A percentile compares a stretch with the other conserved stretches of the same genome.
phyloP scores from a whole-genome alignment of 179 eudicot genomes.

The Heliamphora pulchella region DNA sequence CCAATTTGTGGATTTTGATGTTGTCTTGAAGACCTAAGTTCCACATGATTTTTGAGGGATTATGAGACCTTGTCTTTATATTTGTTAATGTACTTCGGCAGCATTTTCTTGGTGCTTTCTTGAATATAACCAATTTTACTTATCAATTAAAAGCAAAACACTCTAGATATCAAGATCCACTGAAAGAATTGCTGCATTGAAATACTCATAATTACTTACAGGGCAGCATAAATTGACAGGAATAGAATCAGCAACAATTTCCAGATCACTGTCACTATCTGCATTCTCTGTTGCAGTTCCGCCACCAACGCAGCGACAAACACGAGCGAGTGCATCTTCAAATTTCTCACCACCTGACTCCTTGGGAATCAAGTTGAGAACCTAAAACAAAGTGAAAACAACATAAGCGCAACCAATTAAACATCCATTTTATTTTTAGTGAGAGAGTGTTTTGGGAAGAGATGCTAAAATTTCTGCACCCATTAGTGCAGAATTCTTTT shows the following conservation, averaged over 20 bases:
- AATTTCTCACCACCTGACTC: constrained; percentile 79
- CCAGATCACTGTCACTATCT: constrained; percentile 96
- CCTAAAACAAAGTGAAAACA: constrained; percentile 32
- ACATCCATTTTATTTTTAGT: no score
- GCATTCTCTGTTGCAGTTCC: constrained; percentile 78
- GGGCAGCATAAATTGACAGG: constrained; percentile 86
- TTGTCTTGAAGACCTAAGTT: not conserved
- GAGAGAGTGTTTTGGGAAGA: not conserved
- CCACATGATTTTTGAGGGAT: not conserved
- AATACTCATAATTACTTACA: constrained; percentile 41
- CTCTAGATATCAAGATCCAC: not conserved
- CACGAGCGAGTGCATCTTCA: constrained; percentile 90
- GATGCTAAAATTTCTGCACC: not conserved
- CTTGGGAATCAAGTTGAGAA: constrained; percentile 74
- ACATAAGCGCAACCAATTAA: no score
- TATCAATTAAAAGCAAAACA: not conserved
- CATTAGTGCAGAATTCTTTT: not conserved
- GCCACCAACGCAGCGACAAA: constrained; percentile 87
- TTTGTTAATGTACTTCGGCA: not conserved
- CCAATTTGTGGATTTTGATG: no score
- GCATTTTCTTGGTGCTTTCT: not conserved
- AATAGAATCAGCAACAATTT: constrained; percentile 89
- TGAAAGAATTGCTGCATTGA: not conserved
- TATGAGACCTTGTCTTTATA: not conserved
- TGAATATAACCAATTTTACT: not conserved